These are phyloP conservation scores for Argentina anserina DNA, from an alignment of 306 rosid genomes.

Conservation along the genomic window DNA sequence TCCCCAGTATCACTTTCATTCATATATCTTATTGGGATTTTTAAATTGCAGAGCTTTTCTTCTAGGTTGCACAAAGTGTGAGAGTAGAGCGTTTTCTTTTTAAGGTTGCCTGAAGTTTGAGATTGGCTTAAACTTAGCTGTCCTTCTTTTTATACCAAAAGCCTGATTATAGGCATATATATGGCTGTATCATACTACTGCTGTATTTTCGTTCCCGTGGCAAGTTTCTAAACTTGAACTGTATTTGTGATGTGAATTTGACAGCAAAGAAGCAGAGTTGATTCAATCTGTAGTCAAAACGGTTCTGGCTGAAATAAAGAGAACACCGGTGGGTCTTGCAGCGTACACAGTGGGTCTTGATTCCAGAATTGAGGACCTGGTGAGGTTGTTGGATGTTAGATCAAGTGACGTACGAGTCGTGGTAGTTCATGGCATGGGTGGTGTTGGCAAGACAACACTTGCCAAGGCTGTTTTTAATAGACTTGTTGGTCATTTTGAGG, in stretches of 20 bases:
- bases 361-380: slow-evolving; percentile 30
- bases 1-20: background rate
- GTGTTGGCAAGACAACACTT: slow-evolving; percentile 59
- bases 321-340: slow-evolving; percentile 41
- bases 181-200: background rate
- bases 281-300: slow-evolving; percentile 26
- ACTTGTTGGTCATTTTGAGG: slow-evolving; percentile 29
- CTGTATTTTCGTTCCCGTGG: background rate
- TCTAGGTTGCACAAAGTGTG: background rate
- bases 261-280: slow-evolving; percentile 23
- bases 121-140: background rate
- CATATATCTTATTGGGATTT: background rate
- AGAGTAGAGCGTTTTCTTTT: background rate
- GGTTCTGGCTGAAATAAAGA: slow-evolving; percentile 35
- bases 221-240: slow-evolving; percentile 4
- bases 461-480: slow-evolving; percentile 48
- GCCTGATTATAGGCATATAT: background rate
- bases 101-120: no score
- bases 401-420: slow-evolving; percentile 35
- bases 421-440: slow-evolving; percentile 52
- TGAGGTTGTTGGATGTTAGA: slow-evolving; percentile 24
- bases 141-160: background rate
- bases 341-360: slow-evolving; percentile 45
- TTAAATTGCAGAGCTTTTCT: no score
- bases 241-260: slow-evolving; percentile 1